Evolutionary conservation across 441 rosid genomes (phyloP).

Genomic region (Bocquillonia castaneifolia): DNA sequence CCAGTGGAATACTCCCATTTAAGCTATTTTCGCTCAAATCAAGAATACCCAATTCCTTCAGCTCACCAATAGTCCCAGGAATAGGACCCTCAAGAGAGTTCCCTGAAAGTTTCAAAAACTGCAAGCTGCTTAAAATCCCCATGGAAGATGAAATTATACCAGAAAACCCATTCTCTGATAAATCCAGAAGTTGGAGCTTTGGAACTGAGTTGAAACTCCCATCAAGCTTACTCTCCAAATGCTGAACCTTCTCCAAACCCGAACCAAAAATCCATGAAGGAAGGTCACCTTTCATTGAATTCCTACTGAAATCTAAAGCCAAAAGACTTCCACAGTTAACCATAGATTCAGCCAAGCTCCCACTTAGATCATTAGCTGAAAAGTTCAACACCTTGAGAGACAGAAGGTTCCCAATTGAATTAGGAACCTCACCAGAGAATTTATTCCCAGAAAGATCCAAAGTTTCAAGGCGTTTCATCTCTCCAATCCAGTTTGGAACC

Average conservation of each 20-base stretch:
- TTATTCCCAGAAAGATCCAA: constrained; percentile 75
- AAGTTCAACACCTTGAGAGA: constrained; percentile 51
- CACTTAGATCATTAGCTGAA: constrained; percentile 50
- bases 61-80: constrained; percentile 50
- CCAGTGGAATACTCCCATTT: constrained; percentile 64
- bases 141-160: constrained; percentile 56
- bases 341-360: constrained; percentile 58
- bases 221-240: constrained; percentile 32
- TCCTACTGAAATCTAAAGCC: constrained; percentile 60
- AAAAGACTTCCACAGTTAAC: constrained; percentile 45
- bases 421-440: constrained; percentile 59
- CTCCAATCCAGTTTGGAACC: constrained; percentile 73
- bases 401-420: constrained; percentile 57
- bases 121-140: constrained; percentile 48
- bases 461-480: constrained; percentile 49
- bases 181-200: constrained; percentile 61
- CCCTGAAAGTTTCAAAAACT: constrained; percentile 58
- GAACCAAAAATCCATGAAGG: constrained; percentile 63
- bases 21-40: constrained; percentile 66
- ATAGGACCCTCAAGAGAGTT: constrained; percentile 61
- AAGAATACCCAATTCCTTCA: constrained; percentile 40
- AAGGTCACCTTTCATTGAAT: constrained; percentile 56
- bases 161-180: constrained; percentile 66
- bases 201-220: constrained; percentile 28
- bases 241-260: constrained; percentile 34